Conservation (phyloP, 2,329 filamentous ascomycete species). For the Mycogone perniciosa region DNA sequence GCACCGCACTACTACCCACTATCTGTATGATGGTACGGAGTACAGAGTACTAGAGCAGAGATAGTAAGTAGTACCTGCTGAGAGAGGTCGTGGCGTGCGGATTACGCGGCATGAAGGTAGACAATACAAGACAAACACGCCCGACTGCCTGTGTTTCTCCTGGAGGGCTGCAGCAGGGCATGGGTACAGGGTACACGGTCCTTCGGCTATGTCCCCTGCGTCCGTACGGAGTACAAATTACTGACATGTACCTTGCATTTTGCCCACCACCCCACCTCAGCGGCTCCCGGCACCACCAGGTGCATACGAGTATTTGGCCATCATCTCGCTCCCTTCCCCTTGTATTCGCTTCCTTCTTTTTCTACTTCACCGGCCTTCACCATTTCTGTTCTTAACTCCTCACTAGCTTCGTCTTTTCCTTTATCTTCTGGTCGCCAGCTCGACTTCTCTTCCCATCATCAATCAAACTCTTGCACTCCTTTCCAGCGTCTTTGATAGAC, state of each 20-base stretch:
- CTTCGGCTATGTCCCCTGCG: no score
- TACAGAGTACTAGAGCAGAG: no score
- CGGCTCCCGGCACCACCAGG: slow-evolving; percentile 7
- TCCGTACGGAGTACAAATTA: no score
- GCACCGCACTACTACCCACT: no score
- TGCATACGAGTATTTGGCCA: slow-evolving; percentile 9
- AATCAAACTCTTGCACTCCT: slow-evolving; percentile 32
- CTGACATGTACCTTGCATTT: slow-evolving; percentile 8
- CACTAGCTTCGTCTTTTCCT: slow-evolving; percentile 17
- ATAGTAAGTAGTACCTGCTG: no score
- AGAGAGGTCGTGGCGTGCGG: neutral
- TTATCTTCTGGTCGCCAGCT: slow-evolving; percentile 17
- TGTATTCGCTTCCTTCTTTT: slow-evolving; percentile 17
- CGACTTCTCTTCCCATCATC: slow-evolving; percentile 17
- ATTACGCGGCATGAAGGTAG: neutral
- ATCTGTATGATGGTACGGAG: no score
- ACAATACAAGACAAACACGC: neutral
- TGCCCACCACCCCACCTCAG: slow-evolving; percentile 2
- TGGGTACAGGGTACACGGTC: no score
- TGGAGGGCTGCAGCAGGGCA: neutral
- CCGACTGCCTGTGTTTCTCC: neutral
- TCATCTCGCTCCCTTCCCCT: slow-evolving; percentile 8
- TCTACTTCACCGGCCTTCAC: slow-evolving; percentile 8
- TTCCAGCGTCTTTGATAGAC: slow-evolving; percentile 49
- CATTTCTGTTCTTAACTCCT: slow-evolving; percentile 17